Percentiles rank a stretch among this genome's conserved stretches.
Evolutionary conservation across 2,329 filamentous ascomycete species (phyloP).

Genomic region (Achaetomium macrosporum): DNA sequence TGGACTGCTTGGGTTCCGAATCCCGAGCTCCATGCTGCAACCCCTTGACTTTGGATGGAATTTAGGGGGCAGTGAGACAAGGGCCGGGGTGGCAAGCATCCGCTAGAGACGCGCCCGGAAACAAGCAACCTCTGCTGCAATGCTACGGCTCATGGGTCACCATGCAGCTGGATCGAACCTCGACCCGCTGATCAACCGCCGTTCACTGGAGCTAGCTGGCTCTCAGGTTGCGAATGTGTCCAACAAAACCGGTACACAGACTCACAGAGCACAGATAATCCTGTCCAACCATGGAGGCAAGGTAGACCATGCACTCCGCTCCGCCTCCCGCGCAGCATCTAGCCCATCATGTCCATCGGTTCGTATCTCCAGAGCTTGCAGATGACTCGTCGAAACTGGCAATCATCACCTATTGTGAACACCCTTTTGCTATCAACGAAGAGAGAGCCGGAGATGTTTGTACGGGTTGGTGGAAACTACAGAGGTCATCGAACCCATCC

Average conservation of each 20-base stretch:
- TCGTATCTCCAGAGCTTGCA: neutral
- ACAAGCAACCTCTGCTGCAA: constrained; percentile 4
- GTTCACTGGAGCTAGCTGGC: neutral
- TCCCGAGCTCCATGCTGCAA: constrained; percentile 5
- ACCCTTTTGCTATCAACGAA: neutral
- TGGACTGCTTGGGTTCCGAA: constrained; percentile 6
- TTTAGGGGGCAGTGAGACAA: neutral
- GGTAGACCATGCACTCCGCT: neutral
- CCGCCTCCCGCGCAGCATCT: neutral
- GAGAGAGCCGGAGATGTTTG: constrained; percentile 2
- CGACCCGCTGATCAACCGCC: constrained; percentile 6
- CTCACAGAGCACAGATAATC: neutral
- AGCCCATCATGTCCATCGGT: neutral
- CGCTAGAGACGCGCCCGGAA: constrained; percentile 3
- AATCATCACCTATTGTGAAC: neutral
- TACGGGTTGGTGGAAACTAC: too few species aligned
- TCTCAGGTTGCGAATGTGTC: neutral
- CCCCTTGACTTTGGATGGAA: constrained; percentile 6
- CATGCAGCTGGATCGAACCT: constrained; percentile 4
- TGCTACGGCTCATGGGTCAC: neutral
- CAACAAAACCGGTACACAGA: neutral
- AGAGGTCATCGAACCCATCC: too few species aligned
- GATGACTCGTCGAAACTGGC: constrained; percentile 6
- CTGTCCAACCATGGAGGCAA: neutral
- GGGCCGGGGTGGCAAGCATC: constrained; percentile 10